These are phyloP conservation scores for Kwoniella shivajii DNA, from an alignment of 1,284 basidiomycete species.

Conservation along the genomic window DNA sequence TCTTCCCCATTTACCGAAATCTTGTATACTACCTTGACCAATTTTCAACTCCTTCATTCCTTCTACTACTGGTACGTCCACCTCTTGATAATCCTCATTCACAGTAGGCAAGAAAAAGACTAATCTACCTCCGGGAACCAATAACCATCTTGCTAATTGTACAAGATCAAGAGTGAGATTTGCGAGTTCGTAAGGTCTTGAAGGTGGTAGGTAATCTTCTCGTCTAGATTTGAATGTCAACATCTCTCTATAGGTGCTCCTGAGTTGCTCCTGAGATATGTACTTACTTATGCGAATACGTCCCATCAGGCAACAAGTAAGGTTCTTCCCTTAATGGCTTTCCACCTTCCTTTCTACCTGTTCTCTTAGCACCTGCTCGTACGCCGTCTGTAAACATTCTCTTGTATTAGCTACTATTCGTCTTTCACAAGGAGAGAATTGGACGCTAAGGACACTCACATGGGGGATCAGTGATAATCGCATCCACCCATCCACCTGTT, in stretches of 20 bases:
- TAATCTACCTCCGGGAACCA: conserved; percentile 82
- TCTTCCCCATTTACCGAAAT: conserved; percentile 94
- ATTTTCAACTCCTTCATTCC: conserved; percentile 72
- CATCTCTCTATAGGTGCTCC: neutral
- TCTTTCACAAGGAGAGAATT: neutral
- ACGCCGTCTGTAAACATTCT: conserved; percentile 76
- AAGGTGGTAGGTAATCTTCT: conserved; percentile 79
- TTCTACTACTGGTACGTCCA: conserved; percentile 73
- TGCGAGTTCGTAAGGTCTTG: conserved; percentile 89
- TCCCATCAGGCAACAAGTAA: conserved; percentile 47
- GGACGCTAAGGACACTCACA: conserved; percentile 71
- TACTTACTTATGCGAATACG: conserved; percentile 51
- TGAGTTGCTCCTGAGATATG: neutral
- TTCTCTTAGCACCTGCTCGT: conserved; percentile 90
- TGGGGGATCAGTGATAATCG: conserved; percentile 91
- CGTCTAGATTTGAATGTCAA: conserved; percentile 54
- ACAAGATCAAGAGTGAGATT: conserved; percentile 81
- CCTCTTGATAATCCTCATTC: conserved; percentile 81
- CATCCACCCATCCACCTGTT: conserved; percentile 85
- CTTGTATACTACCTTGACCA: conserved; percentile 85
- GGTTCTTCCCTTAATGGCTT: conserved; percentile 49
- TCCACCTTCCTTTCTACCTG: conserved; percentile 65
- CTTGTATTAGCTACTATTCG: neutral
- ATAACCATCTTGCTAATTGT: conserved; percentile 75
- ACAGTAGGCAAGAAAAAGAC: conserved; percentile 96